Evolutionary conservation across 2,329 filamentous ascomycete species (phyloP).

Genomic region (Aotearoamyces nothofagi): DNA sequence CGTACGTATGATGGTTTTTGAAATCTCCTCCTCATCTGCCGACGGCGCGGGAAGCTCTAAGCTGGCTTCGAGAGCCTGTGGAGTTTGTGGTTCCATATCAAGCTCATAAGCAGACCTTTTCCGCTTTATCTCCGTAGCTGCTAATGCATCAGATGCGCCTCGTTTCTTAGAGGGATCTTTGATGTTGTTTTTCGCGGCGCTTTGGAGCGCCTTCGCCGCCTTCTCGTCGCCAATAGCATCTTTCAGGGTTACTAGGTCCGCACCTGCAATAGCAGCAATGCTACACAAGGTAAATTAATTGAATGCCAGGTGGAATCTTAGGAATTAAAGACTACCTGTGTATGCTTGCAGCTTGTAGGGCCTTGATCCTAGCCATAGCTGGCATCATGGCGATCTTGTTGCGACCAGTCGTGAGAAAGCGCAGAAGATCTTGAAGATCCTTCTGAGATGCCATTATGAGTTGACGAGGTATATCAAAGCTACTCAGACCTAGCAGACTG

Average conservation of each 20-base stretch:
- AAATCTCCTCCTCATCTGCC: slow-evolving; percentile 43
- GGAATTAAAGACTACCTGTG: slow-evolving; percentile 28
- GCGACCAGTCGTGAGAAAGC: slow-evolving; percentile 34
- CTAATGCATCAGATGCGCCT: slow-evolving; percentile 5
- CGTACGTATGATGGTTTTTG: slow-evolving; percentile 44
- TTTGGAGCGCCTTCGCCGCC: slow-evolving; percentile 15
- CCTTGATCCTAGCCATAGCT: slow-evolving; percentile 41
- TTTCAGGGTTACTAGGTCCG: slow-evolving; percentile 10
- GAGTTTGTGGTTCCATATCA: slow-evolving; percentile 17
- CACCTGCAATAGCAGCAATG: slow-evolving; percentile 15
- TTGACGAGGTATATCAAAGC: no score
- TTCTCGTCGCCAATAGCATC: slow-evolving; percentile 16
- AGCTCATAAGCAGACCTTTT: slow-evolving; percentile 15
- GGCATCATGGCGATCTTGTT: slow-evolving; percentile 43
- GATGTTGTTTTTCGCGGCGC: slow-evolving; percentile 14
- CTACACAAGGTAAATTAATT: slow-evolving; percentile 8
- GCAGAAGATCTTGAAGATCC: slow-evolving; percentile 45
- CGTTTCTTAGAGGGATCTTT: slow-evolving; percentile 12
- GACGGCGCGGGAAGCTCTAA: slow-evolving; percentile 39
- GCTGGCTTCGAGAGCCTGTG: slow-evolving; percentile 46
- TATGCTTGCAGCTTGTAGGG: slow-evolving; percentile 37
- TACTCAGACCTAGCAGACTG: not conserved
- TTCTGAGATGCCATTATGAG: slow-evolving; percentile 39
- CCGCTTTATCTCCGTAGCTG: slow-evolving; percentile 11
- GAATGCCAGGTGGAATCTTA: not conserved